Evolutionary conservation across 805 yeast genomes (phyloP).

Genomic region (Ogataea sp.): DNA sequence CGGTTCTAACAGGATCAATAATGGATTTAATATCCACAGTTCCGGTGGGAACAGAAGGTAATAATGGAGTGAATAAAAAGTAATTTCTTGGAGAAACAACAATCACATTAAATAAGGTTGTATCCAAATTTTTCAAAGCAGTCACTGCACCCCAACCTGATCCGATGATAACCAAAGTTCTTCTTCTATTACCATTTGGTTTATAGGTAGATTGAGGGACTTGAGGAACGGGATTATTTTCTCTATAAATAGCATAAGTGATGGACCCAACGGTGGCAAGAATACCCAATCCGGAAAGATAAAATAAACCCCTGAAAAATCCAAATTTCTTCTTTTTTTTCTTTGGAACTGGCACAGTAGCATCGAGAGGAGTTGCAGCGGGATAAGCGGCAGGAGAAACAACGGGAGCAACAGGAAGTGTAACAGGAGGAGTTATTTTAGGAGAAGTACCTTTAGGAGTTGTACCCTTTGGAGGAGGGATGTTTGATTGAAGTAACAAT

Average conservation of each 20-base stretch:
- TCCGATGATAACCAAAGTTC: slow-evolving; percentile 68
- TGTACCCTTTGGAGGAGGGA: no score
- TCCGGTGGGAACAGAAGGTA: slow-evolving; percentile 92
- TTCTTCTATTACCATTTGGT: slow-evolving; percentile 48
- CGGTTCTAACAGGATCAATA: slow-evolving; percentile 83
- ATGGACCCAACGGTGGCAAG: slow-evolving; percentile 46
- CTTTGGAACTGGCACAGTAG: no score
- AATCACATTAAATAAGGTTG: slow-evolving; percentile 78
- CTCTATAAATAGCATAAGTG: slow-evolving; percentile 55
- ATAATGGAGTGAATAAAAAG: slow-evolving; percentile 89
- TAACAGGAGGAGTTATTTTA: no score
- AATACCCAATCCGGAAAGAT: slow-evolving; percentile 38
- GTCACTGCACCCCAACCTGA: slow-evolving; percentile 95
- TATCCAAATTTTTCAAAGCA: slow-evolving; percentile 73
- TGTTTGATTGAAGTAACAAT: no score
- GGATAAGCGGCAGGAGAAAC: no score
- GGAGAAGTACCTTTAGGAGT: no score
- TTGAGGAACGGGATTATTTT: slow-evolving; percentile 54
- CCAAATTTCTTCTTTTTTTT: slow-evolving; percentile 12
- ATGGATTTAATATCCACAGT: slow-evolving; percentile 84
- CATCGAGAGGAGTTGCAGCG: neutral
- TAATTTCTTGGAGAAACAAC: slow-evolving; percentile 90
- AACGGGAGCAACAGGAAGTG: no score
- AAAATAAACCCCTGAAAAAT: slow-evolving; percentile 34
- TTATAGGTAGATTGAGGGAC: slow-evolving; percentile 40